A percentile compares a stretch with the other conserved stretches of the same genome.
phyloP scores from a whole-genome alignment of 768 basidiomycete species.

The Gymnopilus dilepis region DNA sequence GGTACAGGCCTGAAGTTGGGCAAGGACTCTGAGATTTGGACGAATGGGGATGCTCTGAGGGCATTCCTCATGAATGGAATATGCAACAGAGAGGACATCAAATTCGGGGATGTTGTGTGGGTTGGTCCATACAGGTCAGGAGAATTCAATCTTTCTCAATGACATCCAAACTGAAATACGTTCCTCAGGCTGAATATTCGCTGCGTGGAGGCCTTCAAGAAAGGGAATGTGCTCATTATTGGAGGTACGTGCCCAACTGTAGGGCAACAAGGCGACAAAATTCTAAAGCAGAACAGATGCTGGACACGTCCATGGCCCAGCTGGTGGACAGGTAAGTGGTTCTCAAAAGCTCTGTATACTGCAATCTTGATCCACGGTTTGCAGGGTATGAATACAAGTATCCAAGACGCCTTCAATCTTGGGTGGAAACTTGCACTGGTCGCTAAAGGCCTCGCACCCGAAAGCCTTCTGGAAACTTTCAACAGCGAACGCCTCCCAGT shows the following conservation, averaged over 20 bases:
- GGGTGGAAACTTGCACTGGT: constrained; percentile 44
- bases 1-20: constrained; percentile 21
- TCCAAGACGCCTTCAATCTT: constrained; percentile 43
- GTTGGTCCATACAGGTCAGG: constrained; percentile 21
- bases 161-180: background rate
- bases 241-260: constrained; percentile 38
- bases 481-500: constrained; percentile 42
- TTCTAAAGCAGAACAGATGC: constrained; percentile 7
- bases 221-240: constrained; percentile 47
- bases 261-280: background rate
- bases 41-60: background rate
- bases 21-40: constrained; percentile 23
- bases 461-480: constrained; percentile 36
- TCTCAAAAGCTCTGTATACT: background rate
- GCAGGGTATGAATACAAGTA: constrained; percentile 38
- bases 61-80: constrained; percentile 20
- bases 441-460: constrained; percentile 31
- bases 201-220: constrained; percentile 45
- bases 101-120: constrained; percentile 35
- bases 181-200: constrained; percentile 26
- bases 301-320: constrained; percentile 43
- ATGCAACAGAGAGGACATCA: constrained; percentile 34
- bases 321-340: constrained; percentile 30
- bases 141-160: background rate
- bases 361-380: background rate